Evolutionary conservation across 768 basidiomycete genomes (phyloP), one percentile per base, ranked within the genome.

Genomic region (Rhizopogon vulgaris): DNA sequence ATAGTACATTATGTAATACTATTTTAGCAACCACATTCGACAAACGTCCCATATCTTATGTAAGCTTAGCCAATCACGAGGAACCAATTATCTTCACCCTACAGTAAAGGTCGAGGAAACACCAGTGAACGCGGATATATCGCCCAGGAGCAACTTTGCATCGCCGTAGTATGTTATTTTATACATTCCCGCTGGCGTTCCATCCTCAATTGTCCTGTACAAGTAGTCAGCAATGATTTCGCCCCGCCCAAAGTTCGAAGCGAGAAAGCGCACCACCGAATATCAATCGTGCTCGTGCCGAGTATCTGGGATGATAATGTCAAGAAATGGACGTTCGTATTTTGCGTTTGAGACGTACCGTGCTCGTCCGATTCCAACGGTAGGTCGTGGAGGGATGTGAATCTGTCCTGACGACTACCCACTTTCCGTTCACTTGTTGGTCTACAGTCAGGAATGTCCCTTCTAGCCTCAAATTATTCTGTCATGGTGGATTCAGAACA

Each of bases 401-500:
- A 67, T 91, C 89, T 12, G 84, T 82, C 48, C 82, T 75, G 32
- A 84, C 78, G 0, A 74, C 62, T 53, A 54, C 69, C 87, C 85
- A 90, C 48, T 69, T 58, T 27, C 71, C 74, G 14, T 70, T 61
- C 6, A 73, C 66, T 32, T 75, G 64, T 47, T 72, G 76, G 53
- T 90, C 85, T 38, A 90, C 77, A 1, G 75, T 79, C 40, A 90
- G 69, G 74, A 86, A 90, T 1, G 87, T 88, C 40, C 74, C 75
- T 59, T 88, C 87, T 10, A 90, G 73, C 22, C 81, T 79, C 30
- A 89, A 76, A 60, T 90, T 90, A 59, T 91, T 91, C 86, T 89
- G 56, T 14, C 6, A 34, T 15, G 0, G 32, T 3, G 4, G 18
- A 9, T 41, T 22, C 24, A 47, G 39, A 57, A 51, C 30, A 5